Evolutionary conservation across 768 basidiomycete species (phyloP).

Genomic region (Mrakia gelida): DNA sequence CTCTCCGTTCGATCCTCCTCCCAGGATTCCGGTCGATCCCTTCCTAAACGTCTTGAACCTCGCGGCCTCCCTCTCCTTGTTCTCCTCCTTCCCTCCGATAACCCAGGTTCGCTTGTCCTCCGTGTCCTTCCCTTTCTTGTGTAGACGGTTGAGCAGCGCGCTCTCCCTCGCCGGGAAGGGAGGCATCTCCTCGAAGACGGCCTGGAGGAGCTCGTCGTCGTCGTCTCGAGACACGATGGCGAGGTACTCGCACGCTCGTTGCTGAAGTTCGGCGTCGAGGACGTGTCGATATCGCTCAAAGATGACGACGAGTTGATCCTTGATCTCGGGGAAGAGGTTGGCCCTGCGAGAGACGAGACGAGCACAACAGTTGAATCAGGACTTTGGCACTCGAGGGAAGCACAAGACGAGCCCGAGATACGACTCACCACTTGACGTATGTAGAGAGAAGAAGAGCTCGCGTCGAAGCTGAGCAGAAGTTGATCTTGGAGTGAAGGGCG

Average conservation of each 20-base stretch:
- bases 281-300: slow-evolving; percentile 98
- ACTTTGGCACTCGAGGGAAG: too few relatives aligned
- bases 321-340: slow-evolving; percentile 98
- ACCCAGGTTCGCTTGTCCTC: slow-evolving; percentile 94
- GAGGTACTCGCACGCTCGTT: slow-evolving; percentile 96
- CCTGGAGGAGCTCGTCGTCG: slow-evolving; percentile 87
- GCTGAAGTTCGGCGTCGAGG: slow-evolving; percentile 93
- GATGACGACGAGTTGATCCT: slow-evolving; percentile 83
- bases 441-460: slow-evolving; percentile 89
- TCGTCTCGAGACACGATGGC: slow-evolving; percentile 77
- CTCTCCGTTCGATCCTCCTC: too few relatives aligned
- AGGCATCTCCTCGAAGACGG: slow-evolving; percentile 97
- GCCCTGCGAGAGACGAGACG: slow-evolving; percentile 54
- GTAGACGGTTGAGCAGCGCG: slow-evolving; percentile 76
- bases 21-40: slow-evolving; percentile 41
- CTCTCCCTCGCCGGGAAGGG: slow-evolving; percentile 95
- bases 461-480: slow-evolving; percentile 86
- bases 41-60: slow-evolving; percentile 53
- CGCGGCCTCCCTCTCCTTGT: slow-evolving; percentile 66
- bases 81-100: slow-evolving; percentile 89
- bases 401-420: not conserved
- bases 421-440: slow-evolving; percentile 67
- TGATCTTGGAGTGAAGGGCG: slow-evolving; percentile 85
- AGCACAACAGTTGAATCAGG: not conserved
- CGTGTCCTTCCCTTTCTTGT: slow-evolving; percentile 85